Conservation (phyloP, 2,329 filamentous ascomycete genomes). For the Pyrenophora teres region DNA sequence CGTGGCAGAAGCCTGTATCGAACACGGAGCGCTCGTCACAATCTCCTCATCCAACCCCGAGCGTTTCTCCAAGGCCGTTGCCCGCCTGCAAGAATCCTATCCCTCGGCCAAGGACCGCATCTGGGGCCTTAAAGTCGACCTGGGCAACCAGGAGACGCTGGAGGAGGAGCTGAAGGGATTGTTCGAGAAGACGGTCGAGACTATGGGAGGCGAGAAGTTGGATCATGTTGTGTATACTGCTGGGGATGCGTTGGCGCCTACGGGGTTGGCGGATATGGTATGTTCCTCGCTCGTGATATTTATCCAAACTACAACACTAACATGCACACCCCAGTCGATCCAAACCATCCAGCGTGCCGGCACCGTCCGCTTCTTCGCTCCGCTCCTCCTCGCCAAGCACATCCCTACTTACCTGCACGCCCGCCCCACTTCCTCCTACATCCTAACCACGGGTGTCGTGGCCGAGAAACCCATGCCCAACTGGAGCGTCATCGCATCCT, state of each 20-base stretch:
- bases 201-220: constrained; percentile 43
- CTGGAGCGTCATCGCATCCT: constrained; percentile 57
- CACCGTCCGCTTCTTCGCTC: constrained; percentile 58
- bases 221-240: constrained; percentile 65
- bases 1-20: constrained; percentile 63
- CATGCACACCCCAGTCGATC: constrained; percentile 30
- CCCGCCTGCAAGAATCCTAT: constrained; percentile 51
- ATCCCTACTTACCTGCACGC: constrained; percentile 53
- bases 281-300: not conserved
- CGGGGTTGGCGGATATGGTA: constrained; percentile 49
- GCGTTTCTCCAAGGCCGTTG: constrained; percentile 56
- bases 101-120: constrained; percentile 49
- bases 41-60: constrained; percentile 63
- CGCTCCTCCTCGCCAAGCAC: constrained; percentile 58
- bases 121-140: constrained; percentile 54
- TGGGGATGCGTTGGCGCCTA: constrained; percentile 52
- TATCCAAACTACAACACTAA: no score
- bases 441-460: constrained; percentile 61
- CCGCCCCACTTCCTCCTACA: constrained; percentile 55
- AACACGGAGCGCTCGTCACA: constrained; percentile 60
- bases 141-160: constrained; percentile 53
- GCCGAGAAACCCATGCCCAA: constrained; percentile 57
- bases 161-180: constrained; percentile 55
- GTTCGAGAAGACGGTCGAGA: constrained; percentile 47
- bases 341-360: constrained; percentile 50